Conservation (phyloP, 225 moss, liverwort and hornwort genomes). For the Antitrichia curtipendula region DNA sequence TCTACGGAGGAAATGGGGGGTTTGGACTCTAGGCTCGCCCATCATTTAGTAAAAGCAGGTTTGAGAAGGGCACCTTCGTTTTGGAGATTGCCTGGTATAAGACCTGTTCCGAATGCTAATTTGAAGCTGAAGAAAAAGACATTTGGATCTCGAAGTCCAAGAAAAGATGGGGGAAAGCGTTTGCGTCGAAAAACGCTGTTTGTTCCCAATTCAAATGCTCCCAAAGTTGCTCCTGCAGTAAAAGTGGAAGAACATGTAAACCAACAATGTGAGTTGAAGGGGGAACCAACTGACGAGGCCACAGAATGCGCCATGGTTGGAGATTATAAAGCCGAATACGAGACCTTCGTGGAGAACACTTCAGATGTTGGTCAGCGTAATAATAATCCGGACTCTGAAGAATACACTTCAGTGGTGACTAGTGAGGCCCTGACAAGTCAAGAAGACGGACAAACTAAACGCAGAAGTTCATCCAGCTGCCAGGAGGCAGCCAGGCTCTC, state of each 20-base stretch:
- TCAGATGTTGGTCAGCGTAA: neutral
- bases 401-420: conserved; percentile 3
- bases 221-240: neutral
- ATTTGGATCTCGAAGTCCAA: conserved; percentile 15
- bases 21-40: conserved; percentile 22
- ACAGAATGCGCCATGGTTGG: neutral
- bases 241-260: neutral
- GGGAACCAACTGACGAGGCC: neutral
- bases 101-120: neutral
- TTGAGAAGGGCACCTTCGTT: conserved; percentile 28
- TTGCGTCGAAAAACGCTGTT: neutral
- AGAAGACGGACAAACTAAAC: neutral
- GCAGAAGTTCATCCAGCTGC: neutral
- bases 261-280: neutral
- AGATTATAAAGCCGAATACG: conserved; percentile 37
- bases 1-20: neutral
- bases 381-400: neutral
- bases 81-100: conserved; percentile 5
- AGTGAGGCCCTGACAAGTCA: neutral
- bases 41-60: conserved; percentile 40
- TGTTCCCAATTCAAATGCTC: neutral
- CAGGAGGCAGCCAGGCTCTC: conserved; percentile 2
- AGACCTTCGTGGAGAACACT: conserved; percentile 34
- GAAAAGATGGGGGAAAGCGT: conserved; percentile 17
- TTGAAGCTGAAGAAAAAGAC: conserved; percentile 12